phyloP scores from a whole-genome alignment of 495 filamentous ascomycete species.

The Penicillium robsamsonii region DNA sequence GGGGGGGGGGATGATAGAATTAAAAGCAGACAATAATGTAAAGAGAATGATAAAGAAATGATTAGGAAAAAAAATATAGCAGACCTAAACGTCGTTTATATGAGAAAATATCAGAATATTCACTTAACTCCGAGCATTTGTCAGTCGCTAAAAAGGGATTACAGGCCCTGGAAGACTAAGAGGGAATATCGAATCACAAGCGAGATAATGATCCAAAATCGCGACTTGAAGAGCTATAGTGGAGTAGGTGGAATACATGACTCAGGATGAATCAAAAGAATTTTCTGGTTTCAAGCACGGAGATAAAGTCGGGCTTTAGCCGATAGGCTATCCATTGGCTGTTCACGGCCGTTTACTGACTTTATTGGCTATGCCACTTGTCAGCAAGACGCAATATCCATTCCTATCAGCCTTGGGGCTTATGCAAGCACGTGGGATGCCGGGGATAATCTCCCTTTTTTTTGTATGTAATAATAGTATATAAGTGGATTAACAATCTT shows the following conservation, averaged over 20 bases:
- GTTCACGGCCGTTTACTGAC: neutral
- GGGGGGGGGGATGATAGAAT: constrained; percentile 8
- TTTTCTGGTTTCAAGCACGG: neutral
- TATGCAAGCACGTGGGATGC: neutral
- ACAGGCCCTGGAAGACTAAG: neutral
- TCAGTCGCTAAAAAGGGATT: neutral
- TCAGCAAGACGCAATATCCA: neutral
- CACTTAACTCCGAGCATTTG: constrained; percentile 9
- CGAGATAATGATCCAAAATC: neutral
- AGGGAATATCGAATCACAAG: neutral
- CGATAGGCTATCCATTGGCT: neutral
- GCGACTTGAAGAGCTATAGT: constrained; percentile 3
- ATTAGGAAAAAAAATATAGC: neutral
- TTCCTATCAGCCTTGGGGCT: neutral
- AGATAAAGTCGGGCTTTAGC: constrained; percentile 9
- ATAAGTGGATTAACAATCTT: neutral
- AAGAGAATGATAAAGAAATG: neutral
- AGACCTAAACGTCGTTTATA: neutral
- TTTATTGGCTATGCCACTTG: neutral
- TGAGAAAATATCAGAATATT: neutral
- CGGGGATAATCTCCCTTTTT: too few relatives aligned
- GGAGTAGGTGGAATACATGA: constrained; percentile 5
- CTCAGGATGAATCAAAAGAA: constrained; percentile 3
- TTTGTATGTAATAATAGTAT: too few relatives aligned
- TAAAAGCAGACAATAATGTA: neutral